Base-by-base conservation (phyloP, 192 early-diverging fungal species). In the Backusella mclennaniae region DNA sequence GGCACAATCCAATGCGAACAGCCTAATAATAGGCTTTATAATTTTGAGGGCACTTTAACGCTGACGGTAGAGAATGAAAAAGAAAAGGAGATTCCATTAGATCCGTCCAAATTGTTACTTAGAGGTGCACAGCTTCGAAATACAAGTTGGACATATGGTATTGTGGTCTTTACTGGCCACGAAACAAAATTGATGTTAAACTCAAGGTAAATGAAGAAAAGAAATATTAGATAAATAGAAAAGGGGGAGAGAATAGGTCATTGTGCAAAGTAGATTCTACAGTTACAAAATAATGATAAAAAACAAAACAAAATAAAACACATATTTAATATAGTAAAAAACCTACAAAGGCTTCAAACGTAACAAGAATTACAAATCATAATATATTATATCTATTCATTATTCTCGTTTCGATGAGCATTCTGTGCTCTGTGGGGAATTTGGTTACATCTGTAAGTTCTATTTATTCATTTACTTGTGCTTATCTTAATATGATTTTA, bases 111-210 rank as follows among this genome's bases (percentile, higher is more conserved):
- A 80, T 86, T 99, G 23, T 89, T 95, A 12, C 85, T 99, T 31
- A 88, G 97, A 71, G 97, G 97, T n/a, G 95, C 95, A 1, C 93
- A 94, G 83, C 82, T 97, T 71, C 89, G 96, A 76, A 99, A 99
- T 87, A 99, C 97, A 2, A 88, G 92, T 56, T 99, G 96, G 96
- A 89, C 94, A 39, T 99, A 96, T 73, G 96, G 89, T 41, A 86
- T 94, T 59, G 95, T 92, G 3, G 87, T 99, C 2, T 97, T 96
- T 71, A 97, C 97, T 2, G 97, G 97, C 38, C 96, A 97, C 76
- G 97, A 99, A 78, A 93, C 96, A 29, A 99, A 99, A 86, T 88
- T 99, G 73, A 96, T 99, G 96, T 89, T 93, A 41, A 99, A 99
- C 53, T 83, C 82, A 15, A 83, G 81, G 81, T 83, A 79, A 44